These are phyloP conservation scores for Rhizopogon vinicolor DNA, from an alignment of 768 basidiomycete genomes.

Conservation along the genomic window DNA sequence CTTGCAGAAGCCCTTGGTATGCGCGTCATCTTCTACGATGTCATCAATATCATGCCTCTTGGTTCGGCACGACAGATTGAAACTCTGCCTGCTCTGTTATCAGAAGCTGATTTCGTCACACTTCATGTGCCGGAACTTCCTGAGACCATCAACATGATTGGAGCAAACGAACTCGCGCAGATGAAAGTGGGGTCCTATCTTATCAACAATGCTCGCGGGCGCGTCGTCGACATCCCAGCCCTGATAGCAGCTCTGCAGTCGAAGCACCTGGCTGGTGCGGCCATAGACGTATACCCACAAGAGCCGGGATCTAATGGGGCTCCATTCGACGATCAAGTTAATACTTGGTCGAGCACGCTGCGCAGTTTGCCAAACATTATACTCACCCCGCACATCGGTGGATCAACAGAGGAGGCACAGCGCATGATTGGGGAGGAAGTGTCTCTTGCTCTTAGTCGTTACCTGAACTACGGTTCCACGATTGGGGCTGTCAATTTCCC, in stretches of 20 bases:
- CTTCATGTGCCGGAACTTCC: conserved; percentile 96
- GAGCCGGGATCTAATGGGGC: conserved; percentile 93
- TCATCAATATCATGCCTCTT: conserved; percentile 95
- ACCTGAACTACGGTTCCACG: conserved; percentile 89
- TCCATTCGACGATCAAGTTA: conserved; percentile 84
- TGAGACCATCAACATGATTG: conserved; percentile 95
- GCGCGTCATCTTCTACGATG: conserved; percentile 92
- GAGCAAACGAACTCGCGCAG: conserved; percentile 62
- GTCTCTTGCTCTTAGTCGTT: conserved; percentile 75
- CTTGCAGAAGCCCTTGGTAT: conserved; percentile 96
- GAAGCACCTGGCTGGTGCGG: conserved; percentile 83
- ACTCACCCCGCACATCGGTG: conserved; percentile 97
- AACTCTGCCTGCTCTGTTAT: conserved; percentile 66
- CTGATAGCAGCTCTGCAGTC: conserved; percentile 76
- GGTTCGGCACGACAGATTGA: conserved; percentile 92
- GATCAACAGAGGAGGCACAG: conserved; percentile 98
- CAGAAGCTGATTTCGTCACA: conserved; percentile 87
- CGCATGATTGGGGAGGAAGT: conserved; percentile 97
- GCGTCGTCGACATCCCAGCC: conserved; percentile 92
- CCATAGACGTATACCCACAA: conserved; percentile 91
- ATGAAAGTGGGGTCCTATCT: conserved; percentile 97
- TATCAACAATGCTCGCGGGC: conserved; percentile 96
- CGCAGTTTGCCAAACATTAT: conserved; percentile 84
- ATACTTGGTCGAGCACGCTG: conserved; percentile 76
- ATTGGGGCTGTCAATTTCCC: conserved; percentile 98